Base-by-base conservation (phyloP, 169 alveolate genomes). In the Theileria luwenshuni region DNA sequence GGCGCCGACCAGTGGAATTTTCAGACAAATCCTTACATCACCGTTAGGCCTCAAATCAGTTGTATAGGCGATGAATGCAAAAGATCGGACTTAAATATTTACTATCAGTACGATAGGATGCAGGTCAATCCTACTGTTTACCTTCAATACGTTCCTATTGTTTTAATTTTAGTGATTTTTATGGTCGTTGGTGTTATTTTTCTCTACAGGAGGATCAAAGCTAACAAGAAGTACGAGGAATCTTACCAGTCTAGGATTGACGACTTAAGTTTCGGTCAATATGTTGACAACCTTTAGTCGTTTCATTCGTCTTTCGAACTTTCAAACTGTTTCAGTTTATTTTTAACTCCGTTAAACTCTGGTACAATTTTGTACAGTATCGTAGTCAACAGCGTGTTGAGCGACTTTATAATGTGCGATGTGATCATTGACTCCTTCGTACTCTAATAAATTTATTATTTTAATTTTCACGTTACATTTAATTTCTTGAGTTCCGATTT, bases 301-400 rank as follows among this genome's bases (percentile, higher is more conserved):
- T 10, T 3, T 2, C 13, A 62, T n/a, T 38, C 27, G 28, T 35
- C 10, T 23, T 67, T 45, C 17, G 47, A 12, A 41, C 30, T 56
- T 42, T 67, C 83, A 25, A 69, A 59, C 7, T 43, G 0, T 7
- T 23, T 52, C 35, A 79, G 83, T 27, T 62, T 79, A 35, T 63
- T 0, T 42, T 61, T 48, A 5, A 79, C 62, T 54, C 61, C 72
- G 72, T 63, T 79, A 51, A 79, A 68, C 47, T 63, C 76, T 8
- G 87, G 87, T 35, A 79, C 65, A 19, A 69, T 79, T 65, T 79
- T 73, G 48, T 79, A 79, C 48, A 79, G 19, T 5, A 79, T 72
- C 3, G 69, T 69, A 10, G 64, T 79, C 15, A 75, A 45, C 10
- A 79, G 77, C 21, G 76, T 68, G 64, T 54, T 68, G 30, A 68